Evolutionary conservation across 1,284 basidiomycete species (phyloP).

Genomic region (Fomes fomentarius): DNA sequence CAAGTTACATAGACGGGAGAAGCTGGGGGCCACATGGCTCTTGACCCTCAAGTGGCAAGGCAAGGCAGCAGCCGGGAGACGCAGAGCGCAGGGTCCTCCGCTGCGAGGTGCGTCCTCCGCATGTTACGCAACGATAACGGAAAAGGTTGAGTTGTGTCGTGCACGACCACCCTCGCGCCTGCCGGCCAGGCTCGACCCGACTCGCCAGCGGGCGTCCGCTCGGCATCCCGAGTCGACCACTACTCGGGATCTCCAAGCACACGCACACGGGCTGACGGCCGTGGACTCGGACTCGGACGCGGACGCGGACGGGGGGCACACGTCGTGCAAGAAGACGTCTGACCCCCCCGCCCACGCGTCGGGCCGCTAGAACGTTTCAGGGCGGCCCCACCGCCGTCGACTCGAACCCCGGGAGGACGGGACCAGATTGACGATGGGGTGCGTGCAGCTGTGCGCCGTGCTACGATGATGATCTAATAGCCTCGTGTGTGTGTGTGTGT

Average conservation of each 20-base stretch:
- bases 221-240: no score
- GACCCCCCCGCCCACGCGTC: no score
- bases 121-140: slow-evolving; percentile 7
- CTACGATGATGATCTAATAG: slow-evolving; percentile 11
- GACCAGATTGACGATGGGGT: no score
- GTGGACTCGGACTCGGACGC: no score
- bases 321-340: no score
- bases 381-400: background rate
- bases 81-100: background rate
- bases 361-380: background rate
- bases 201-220: no score
- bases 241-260: no score
- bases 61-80: background rate
- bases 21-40: background rate
- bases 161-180: background rate
- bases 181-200: background rate
- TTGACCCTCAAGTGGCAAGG: background rate
- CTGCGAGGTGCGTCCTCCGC: slow-evolving; percentile 16
- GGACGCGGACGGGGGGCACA: no score
- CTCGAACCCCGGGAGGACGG: slow-evolving; percentile 7
- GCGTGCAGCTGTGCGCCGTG: no score
- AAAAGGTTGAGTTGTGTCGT: slow-evolving; percentile 10
- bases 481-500: slow-evolving; percentile 13
- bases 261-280: background rate
- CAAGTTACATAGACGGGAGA: background rate